Evolutionary conservation across 2,329 filamentous ascomycete genomes (phyloP).

Genomic region (Emericellopsis cladophorae): DNA sequence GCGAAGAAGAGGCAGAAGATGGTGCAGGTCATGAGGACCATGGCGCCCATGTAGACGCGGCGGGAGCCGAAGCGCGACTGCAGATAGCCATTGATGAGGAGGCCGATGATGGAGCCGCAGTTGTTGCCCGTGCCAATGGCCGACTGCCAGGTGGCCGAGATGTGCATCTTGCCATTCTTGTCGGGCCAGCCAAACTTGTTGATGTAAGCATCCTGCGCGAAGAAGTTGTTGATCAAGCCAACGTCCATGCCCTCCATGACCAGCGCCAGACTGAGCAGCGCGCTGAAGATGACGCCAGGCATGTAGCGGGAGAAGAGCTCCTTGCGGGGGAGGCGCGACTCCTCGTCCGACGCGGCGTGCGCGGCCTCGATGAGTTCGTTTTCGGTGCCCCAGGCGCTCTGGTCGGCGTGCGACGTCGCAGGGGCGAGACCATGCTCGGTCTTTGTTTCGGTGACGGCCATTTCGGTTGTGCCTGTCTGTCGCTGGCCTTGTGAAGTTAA

Average conservation of each 20-base stretch:
- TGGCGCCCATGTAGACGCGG: constrained; percentile 25
- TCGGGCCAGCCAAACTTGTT: constrained; percentile 19
- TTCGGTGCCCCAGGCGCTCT: too few species aligned
- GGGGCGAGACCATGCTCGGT: too few species aligned
- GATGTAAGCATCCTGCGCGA: constrained; percentile 15
- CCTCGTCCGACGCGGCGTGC: constrained; percentile 14
- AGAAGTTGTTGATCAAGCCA: constrained; percentile 25
- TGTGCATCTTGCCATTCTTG: constrained; percentile 20
- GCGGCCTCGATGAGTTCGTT: constrained; percentile 18
- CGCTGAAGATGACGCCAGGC: constrained; percentile 14
- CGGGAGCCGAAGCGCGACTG: constrained; percentile 26
- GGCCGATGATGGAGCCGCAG: constrained; percentile 31
- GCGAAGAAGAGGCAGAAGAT: constrained; percentile 30
- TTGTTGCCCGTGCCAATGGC: constrained; percentile 26
- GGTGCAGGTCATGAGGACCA: constrained; percentile 21
- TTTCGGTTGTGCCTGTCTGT: too few species aligned
- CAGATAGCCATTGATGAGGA: constrained; percentile 28
- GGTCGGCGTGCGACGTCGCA: too few species aligned
- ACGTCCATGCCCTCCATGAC: constrained; percentile 22
- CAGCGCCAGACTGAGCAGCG: constrained; percentile 15
- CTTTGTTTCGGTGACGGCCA: too few species aligned
- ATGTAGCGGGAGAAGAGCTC: constrained; percentile 16
- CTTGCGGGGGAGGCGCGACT: constrained; percentile 13
- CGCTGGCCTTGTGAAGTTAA: too few species aligned
- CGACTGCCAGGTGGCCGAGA: constrained; percentile 33